phyloP scores from a whole-genome alignment of 257 asterid species.

The Primulina eburnea region DNA sequence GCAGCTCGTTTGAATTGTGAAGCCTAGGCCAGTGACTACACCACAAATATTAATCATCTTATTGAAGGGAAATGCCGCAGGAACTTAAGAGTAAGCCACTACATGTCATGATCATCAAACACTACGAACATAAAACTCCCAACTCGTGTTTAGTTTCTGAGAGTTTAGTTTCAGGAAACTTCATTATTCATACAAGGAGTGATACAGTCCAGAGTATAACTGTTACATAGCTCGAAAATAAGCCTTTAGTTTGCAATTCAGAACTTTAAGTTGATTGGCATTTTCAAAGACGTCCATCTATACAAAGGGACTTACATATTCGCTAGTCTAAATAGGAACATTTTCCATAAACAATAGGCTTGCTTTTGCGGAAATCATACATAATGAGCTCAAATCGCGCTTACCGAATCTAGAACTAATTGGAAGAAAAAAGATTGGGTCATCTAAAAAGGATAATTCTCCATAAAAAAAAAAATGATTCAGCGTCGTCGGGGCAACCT shows the following conservation, averaged over 20 bases:
- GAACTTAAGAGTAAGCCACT: neutral
- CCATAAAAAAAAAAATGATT: constrained; percentile 11
- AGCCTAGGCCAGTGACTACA: neutral
- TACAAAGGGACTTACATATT: constrained; percentile 2
- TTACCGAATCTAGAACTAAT: constrained; percentile 9
- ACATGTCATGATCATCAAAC: constrained; percentile 18
- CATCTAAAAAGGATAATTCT: neutral
- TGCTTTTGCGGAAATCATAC: constrained; percentile 1
- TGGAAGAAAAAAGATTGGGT: neutral
- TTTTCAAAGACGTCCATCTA: neutral
- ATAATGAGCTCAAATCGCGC: constrained; percentile 10
- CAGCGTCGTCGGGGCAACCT: neutral
- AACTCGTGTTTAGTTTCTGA: neutral
- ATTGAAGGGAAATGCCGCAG: neutral
- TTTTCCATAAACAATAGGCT: neutral
- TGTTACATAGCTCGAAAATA: neutral
- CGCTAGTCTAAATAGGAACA: constrained; percentile 9
- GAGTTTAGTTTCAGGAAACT: neutral
- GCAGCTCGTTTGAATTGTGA: neutral
- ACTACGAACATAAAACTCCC: neutral
- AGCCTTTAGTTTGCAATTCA: constrained; percentile 6
- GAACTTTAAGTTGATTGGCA: neutral
- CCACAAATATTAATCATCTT: neutral
- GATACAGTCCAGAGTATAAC: neutral
- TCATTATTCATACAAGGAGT: neutral